Conservation (phyloP, 1,284 basidiomycete species). For the Mrakiaceae sp. region DNA sequence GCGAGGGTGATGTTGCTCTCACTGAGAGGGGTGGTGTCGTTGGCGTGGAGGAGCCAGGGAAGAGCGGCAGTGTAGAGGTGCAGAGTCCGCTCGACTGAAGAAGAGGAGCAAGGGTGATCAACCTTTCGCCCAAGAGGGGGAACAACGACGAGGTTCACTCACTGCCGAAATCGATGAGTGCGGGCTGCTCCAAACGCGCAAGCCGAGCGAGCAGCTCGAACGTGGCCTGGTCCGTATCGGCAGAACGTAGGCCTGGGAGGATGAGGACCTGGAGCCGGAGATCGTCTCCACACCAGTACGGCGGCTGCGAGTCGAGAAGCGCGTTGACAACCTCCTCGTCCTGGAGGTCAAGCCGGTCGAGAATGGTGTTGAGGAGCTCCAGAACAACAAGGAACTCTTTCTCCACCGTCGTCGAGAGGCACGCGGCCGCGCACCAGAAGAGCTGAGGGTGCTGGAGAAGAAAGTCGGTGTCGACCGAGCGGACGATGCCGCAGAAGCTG, state of each 20-base stretch:
- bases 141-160: background rate
- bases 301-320: conserved; percentile 56
- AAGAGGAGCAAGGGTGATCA: conserved; percentile 15
- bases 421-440: conserved; percentile 78
- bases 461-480: conserved; percentile 47
- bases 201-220: conserved; percentile 60
- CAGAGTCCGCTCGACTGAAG: conserved; percentile 57
- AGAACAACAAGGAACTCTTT: conserved; percentile 64
- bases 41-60: conserved; percentile 81
- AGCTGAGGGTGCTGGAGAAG: conserved; percentile 59
- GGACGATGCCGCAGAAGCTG: conserved; percentile 60
- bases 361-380: conserved; percentile 53
- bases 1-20: conserved; percentile 59
- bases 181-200: conserved; percentile 49
- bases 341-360: conserved; percentile 63
- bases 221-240: conserved; percentile 54
- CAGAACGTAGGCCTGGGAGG: conserved; percentile 69
- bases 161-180: conserved; percentile 49
- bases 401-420: conserved; percentile 71
- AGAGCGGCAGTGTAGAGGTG: conserved; percentile 72
- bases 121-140: background rate
- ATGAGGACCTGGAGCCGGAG: conserved; percentile 62
- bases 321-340: conserved; percentile 52
- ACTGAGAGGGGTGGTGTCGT: conserved; percentile 54
- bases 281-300: conserved; percentile 55